phyloP scores from a whole-genome alignment of 495 filamentous ascomycete genomes.

The Daldinia decipiens region DNA sequence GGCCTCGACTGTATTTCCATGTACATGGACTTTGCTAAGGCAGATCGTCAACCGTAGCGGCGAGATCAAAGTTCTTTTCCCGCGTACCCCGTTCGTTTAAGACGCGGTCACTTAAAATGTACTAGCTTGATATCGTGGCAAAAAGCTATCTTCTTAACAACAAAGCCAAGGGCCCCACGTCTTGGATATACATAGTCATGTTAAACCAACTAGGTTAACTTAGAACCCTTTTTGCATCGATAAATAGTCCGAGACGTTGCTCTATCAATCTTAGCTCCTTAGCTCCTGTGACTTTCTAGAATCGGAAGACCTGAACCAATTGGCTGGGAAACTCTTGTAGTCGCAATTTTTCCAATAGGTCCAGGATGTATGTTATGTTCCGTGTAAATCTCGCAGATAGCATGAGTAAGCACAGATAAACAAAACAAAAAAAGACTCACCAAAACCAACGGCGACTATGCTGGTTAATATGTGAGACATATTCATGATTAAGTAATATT shows the following conservation, averaged over 20 bases:
- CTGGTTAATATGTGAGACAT: not conserved
- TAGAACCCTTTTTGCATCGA: conserved; percentile 30
- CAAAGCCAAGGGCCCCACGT: conserved; percentile 6
- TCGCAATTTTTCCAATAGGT: not conserved
- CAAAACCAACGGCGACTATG: not conserved
- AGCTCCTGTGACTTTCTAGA: conserved; percentile 26
- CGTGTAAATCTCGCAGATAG: not conserved
- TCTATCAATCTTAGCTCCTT: conserved; percentile 23
- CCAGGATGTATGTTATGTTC: conserved; percentile 6
- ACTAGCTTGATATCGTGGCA: conserved; percentile 6
- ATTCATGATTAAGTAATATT: conserved; percentile 13
- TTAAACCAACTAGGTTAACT: conserved; percentile 11
- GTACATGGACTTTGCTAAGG: not conserved
- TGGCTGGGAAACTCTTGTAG: conserved; percentile 17
- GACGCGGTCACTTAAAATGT: conserved; percentile 3
- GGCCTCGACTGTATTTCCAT: not conserved
- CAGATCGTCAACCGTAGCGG: conserved; percentile 1
- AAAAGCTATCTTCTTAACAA: conserved; percentile 11
- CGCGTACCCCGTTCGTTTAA: not conserved
- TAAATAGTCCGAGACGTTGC: not conserved
- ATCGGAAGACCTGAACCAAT: conserved; percentile 19
- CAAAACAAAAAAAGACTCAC: conserved; percentile 28
- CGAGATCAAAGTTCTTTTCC: not conserved
- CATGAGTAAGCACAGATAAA: not conserved
- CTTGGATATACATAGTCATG: conserved; percentile 1